Percentiles rank a stretch among this genome's conserved stretches.
These are phyloP conservation scores for Phytophthora fragariae DNA, from an alignment of 352 stramenopile species.

Conservation along the genomic window DNA sequence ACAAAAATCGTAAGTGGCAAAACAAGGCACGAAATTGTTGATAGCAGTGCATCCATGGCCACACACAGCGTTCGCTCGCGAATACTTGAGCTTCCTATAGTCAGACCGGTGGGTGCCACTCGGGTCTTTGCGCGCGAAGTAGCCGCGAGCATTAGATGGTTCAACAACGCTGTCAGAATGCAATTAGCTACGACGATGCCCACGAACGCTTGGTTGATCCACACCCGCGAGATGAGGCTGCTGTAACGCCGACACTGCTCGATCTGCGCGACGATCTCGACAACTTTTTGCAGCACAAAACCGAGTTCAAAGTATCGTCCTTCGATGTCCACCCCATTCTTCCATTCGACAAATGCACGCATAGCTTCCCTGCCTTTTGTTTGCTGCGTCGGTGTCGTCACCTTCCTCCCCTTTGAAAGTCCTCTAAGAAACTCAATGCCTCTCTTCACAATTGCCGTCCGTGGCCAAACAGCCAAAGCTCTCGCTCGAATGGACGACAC, in stretches of 20 bases:
- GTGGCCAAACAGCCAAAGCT: background rate
- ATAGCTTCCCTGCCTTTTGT: too few relatives aligned
- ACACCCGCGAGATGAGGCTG: background rate
- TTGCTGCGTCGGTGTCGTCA: background rate
- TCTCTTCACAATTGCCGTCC: too few relatives aligned
- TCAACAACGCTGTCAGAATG: background rate
- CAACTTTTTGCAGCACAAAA: background rate
- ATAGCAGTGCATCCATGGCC: constrained; percentile 11
- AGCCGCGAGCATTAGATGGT: background rate
- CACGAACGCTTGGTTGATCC: background rate
- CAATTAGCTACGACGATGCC: background rate
- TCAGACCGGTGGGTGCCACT: too few relatives aligned
- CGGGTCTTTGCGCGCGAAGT: background rate
- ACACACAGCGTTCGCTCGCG: constrained; percentile 23
- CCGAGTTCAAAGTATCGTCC: background rate
- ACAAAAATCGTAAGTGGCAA: constrained; percentile 13
- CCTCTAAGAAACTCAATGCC: too few relatives aligned
- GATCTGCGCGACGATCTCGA: background rate
- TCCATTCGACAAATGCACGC: too few relatives aligned
- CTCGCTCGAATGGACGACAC: background rate
- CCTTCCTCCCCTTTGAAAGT: background rate
- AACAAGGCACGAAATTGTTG: background rate
- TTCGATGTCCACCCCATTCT: background rate
- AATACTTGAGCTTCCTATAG: background rate
- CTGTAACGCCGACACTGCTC: background rate